A percentile compares a stretch with the other conserved stretches of the same genome.
Evolutionary conservation across 164 flowering plant genomes (phyloP).

Genomic region (Amborella trichopoda): DNA sequence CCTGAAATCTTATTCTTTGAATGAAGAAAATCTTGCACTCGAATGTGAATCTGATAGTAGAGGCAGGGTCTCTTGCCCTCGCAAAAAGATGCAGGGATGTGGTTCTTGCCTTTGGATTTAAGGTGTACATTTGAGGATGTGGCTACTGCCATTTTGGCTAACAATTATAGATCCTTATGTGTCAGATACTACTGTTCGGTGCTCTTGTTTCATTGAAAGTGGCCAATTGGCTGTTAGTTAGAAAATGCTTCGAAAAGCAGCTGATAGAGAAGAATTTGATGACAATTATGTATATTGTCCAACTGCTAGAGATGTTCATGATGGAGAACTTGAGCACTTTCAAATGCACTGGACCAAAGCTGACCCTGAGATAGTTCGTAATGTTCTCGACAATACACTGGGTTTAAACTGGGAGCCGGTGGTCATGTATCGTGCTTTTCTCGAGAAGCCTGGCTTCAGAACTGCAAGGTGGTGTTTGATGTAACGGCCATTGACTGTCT

Average conservation of each 20-base stretch:
- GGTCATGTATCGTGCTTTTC: conserved; percentile 94
- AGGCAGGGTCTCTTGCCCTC: conserved; percentile 11
- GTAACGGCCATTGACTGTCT: conserved; percentile 62
- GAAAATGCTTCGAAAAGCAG: conserved; percentile 29
- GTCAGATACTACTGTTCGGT: conserved; percentile 4
- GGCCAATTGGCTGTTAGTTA: conserved; percentile 9
- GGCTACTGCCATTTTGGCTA: too few relatives aligned
- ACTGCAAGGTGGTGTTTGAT: conserved; percentile 17
- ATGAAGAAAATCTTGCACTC: too few relatives aligned
- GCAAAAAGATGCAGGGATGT: conserved; percentile 8
- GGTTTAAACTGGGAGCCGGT: conserved; percentile 97
- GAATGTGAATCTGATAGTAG: conserved; percentile 2
- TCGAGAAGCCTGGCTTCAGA: conserved; percentile 29
- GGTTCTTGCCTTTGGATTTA: conserved; percentile 4
- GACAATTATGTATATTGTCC: conserved; percentile 72
- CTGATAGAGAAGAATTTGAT: conserved; percentile 38
- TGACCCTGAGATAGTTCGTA: conserved; percentile 76
- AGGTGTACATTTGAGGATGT: conserved; percentile 9
- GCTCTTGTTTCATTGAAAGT: conserved; percentile 30
- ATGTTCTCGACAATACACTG: conserved; percentile 49
- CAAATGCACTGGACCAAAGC: conserved; percentile 77
- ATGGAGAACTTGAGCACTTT: conserved; percentile 58
- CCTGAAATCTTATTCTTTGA: too few relatives aligned
- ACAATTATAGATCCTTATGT: too few relatives aligned
- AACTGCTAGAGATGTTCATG: conserved; percentile 30